Base-by-base conservation (phyloP, 106 monocot species). In the Dioscorea dumetorum region DNA sequence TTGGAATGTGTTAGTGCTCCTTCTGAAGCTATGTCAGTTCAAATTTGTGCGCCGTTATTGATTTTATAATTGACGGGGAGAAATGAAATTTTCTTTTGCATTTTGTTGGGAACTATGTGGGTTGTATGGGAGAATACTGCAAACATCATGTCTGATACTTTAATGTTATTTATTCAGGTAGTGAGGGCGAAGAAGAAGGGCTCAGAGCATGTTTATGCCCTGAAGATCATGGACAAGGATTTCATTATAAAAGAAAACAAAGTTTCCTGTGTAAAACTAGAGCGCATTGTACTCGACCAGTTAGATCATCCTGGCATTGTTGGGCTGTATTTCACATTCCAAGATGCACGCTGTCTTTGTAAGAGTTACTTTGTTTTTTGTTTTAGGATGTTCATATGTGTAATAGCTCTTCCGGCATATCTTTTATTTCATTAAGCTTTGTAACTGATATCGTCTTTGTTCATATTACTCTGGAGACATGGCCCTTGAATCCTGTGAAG, bases 401-500 rank as follows among this genome's bases (percentile, higher is more conserved):
- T 74, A 22, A 12, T 66, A 49, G 58, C 10, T 35, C 13, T 49
- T 64, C 24, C 24, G 17, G 15, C n/a, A 66, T 74, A 7, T 22
- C 17, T 3, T 63, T 63, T 62, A 15, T 62, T 17, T 64, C 20
- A 28, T 68, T 73, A 33, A 22, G 61, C 61, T 61, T 32, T 14
- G 48, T 50, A 77, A 70, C 67, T 72, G 56, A 50, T 23, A 65
- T 70, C 3, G 11, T 70, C 19, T 28, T 62, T 12, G n/a, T 78
- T 59, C 35, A 28, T 67, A 19, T 62, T 57, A 31, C 22, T 52
- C 63, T 83, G 72, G 24, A 99, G 99, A 99, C 67, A 99, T 99
- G 99, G 99, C 90, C 70, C 93, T 99, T 64, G 99, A 99, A 72
- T 93, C 87, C 34, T 99, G 93, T 74, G 99, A 99, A 85, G 99